A percentile compares a stretch with the other conserved stretches of the same genome.
These are phyloP conservation scores for Zygnema circumcarinatum DNA, from an alignment of 139 green algal genomes.

Conservation along the genomic window DNA sequence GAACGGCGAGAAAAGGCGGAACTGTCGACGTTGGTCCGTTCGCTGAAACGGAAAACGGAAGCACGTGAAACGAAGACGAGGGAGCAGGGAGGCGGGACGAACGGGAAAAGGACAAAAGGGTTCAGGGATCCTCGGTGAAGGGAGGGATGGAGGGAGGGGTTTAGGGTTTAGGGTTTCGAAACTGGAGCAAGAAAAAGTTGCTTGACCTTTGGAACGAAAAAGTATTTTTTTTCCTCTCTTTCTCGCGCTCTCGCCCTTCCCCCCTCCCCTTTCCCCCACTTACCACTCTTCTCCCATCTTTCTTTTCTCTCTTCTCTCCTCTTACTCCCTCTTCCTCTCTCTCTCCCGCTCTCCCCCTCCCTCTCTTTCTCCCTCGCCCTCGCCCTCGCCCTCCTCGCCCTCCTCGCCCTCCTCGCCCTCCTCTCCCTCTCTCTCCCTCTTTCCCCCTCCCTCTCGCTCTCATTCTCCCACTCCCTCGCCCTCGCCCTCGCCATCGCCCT, in stretches of 20 bases:
- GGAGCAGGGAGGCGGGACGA: background rate
- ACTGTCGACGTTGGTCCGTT: constrained; percentile 39
- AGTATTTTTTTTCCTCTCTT: background rate
- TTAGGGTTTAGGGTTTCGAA: background rate
- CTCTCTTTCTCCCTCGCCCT: background rate
- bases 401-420: background rate
- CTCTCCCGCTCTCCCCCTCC: background rate
- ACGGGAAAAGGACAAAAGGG: background rate
- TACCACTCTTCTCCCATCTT: background rate
- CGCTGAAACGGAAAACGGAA: constrained; percentile 57
- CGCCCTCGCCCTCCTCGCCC: background rate
- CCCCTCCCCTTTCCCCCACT: background rate
- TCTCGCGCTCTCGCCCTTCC: background rate
- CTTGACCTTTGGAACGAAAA: background rate
- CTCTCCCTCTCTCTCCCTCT: background rate
- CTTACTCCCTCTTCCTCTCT: background rate
- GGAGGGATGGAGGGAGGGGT: background rate
- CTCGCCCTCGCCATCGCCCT: background rate
- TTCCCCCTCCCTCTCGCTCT: background rate
- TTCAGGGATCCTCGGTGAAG: too few species aligned
- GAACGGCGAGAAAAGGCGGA: constrained; percentile 44
- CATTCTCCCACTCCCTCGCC: background rate
- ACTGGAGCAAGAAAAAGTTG: background rate
- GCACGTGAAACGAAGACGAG: background rate
- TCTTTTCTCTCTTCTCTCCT: background rate